These are phyloP conservation scores for Ramalina intermedia DNA, from an alignment of 495 filamentous ascomycete species.

Conservation along the genomic window DNA sequence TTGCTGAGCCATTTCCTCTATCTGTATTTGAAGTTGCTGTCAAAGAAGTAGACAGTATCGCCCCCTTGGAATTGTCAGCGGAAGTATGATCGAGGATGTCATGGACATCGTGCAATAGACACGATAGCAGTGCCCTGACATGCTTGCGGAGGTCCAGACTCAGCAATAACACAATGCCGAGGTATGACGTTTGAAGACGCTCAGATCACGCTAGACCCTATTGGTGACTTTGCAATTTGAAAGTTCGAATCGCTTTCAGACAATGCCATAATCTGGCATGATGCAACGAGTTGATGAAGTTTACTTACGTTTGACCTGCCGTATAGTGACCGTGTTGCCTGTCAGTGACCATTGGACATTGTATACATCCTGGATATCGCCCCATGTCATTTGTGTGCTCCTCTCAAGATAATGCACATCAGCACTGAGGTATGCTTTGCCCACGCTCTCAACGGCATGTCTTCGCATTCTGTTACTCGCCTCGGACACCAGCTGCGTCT, in stretches of 20 bases:
- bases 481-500: conserved; percentile 63
- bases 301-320: conserved; percentile 32
- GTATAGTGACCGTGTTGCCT: conserved; percentile 54
- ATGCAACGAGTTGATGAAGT: too few relatives aligned
- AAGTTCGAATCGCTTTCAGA: neutral
- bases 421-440: conserved; percentile 62
- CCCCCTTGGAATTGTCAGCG: neutral
- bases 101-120: neutral
- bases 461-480: conserved; percentile 54
- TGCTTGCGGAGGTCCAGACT: too few relatives aligned
- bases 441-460: conserved; percentile 71
- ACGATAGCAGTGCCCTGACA: neutral
- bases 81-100: neutral
- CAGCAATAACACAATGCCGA: neutral
- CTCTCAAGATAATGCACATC: conserved; percentile 43
- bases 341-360: conserved; percentile 71
- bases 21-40: neutral
- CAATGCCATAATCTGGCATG: too few relatives aligned
- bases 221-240: neutral
- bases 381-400: conserved; percentile 50
- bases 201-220: neutral
- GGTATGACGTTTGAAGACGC: conserved; percentile 3
- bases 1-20: conserved; percentile 30
- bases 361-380: conserved; percentile 44
- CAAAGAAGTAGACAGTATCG: neutral